A percentile compares a stretch with the other conserved stretches of the same genome.
Evolutionary conservation across 2,329 filamentous ascomycete species (phyloP).

Genomic region (Penicillium paneum): DNA sequence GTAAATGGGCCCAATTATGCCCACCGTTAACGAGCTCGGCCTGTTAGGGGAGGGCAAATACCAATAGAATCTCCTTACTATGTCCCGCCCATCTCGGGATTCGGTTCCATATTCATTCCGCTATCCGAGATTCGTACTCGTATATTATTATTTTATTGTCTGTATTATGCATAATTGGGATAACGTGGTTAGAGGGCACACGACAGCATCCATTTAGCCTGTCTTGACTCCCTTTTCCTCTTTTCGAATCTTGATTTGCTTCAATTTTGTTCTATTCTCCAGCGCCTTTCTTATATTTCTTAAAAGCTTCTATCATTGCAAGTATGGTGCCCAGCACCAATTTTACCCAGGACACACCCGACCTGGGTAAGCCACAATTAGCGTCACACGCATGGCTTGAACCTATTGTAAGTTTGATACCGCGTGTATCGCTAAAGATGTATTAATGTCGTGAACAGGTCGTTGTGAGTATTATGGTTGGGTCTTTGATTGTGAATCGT

Average conservation of each 20-base stretch:
- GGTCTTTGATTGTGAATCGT: slow-evolving; percentile 49
- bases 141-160: not conserved
- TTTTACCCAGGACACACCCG: slow-evolving; percentile 13
- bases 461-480: slow-evolving; percentile 50
- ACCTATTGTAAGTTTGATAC: slow-evolving; percentile 30
- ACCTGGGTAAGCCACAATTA: slow-evolving; percentile 38
- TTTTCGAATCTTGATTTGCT: not conserved
- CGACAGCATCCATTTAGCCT: not conserved
- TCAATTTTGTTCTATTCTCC: not conserved
- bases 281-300: not conserved
- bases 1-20: too few relatives aligned
- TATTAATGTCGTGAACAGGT: slow-evolving; percentile 35
- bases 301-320: not conserved
- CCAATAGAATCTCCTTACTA: too few relatives aligned
- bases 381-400: slow-evolving; percentile 36
- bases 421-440: not conserved
- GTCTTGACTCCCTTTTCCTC: not conserved
- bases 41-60: too few relatives aligned
- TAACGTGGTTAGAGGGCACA: not conserved
- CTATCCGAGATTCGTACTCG: too few relatives aligned
- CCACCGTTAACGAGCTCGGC: too few relatives aligned
- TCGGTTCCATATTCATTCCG: too few relatives aligned
- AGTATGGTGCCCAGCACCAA: not conserved
- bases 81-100: too few relatives aligned
- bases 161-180: too few relatives aligned